Conservation (phyloP, 108 stramenopile species). For the Nitzschia putrida region DNA sequence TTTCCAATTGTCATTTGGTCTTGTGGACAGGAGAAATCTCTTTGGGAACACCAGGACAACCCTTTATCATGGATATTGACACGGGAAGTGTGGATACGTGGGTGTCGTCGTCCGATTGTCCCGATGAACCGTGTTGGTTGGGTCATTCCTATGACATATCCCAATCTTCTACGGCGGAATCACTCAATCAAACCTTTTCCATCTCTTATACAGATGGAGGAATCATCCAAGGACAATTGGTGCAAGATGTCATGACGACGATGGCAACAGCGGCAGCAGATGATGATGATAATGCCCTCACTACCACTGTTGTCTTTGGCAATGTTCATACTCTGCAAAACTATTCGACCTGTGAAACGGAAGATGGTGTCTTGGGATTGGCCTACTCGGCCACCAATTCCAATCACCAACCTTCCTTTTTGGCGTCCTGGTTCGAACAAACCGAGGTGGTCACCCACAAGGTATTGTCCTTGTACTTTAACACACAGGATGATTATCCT, state of each 20-base stretch:
- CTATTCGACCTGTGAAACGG: slow-evolving; percentile 40
- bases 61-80: slow-evolving; percentile 91
- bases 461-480: slow-evolving; percentile 48
- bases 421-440: background rate
- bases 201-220: slow-evolving; percentile 41
- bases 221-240: slow-evolving; percentile 30
- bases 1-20: slow-evolving; percentile 58
- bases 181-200: slow-evolving; percentile 47
- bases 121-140: slow-evolving; percentile 44
- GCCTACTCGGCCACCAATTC: slow-evolving; percentile 41
- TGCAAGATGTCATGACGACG: slow-evolving; percentile 77
- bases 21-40: slow-evolving; percentile 53
- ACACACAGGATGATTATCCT: slow-evolving; percentile 44
- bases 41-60: slow-evolving; percentile 80
- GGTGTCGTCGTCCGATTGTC: slow-evolving; percentile 86
- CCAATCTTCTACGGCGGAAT: slow-evolving; percentile 61
- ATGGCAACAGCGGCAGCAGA: slow-evolving; percentile 46
- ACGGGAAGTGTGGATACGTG: slow-evolving; percentile 95
- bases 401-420: slow-evolving; percentile 1
- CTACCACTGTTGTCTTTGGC: slow-evolving; percentile 38
- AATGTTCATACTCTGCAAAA: slow-evolving; percentile 42
- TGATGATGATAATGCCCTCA: background rate
- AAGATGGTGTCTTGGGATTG: slow-evolving; percentile 56
- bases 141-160: slow-evolving; percentile 4
- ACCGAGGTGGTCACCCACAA: slow-evolving; percentile 13